Evolutionary conservation across 768 basidiomycete genomes (phyloP).

Genomic region (Cystofilobasidium macerans): DNA sequence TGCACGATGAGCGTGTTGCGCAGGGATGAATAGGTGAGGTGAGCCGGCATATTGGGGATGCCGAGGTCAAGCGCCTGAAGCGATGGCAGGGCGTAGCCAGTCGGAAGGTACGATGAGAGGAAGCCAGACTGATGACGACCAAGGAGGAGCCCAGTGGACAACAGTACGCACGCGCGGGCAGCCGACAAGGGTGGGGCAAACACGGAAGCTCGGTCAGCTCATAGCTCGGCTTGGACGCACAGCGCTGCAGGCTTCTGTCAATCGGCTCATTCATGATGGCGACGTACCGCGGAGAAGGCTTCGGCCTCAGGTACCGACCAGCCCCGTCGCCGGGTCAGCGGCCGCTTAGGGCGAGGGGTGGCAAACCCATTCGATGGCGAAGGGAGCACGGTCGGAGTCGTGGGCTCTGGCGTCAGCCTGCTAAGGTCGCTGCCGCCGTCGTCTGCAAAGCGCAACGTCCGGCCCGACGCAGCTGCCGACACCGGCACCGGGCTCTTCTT

Average conservation of each 20-base stretch:
- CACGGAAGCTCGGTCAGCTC: too few species aligned
- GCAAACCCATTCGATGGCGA: too few species aligned
- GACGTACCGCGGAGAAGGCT: background rate
- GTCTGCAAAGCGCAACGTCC: too few species aligned
- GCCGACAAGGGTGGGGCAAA: background rate
- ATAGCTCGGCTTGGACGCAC: too few species aligned
- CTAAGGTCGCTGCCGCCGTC: too few species aligned
- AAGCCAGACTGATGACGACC: constrained; percentile 4
- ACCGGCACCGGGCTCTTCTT: too few species aligned
- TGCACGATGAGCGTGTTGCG: constrained; percentile 17
- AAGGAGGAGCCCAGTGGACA: background rate
- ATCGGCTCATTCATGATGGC: too few species aligned
- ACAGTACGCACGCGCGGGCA: background rate
- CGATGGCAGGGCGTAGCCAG: constrained; percentile 16
- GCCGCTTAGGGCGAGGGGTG: background rate
- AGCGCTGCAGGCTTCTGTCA: too few species aligned
- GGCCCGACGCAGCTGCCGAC: too few species aligned
- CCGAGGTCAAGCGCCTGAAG: constrained; percentile 25
- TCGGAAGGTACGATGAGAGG: constrained; percentile 18
- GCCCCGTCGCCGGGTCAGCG: background rate
- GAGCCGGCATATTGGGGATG: constrained; percentile 15
- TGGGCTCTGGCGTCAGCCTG: too few species aligned
- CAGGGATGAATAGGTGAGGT: constrained; percentile 23
- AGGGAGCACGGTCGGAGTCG: too few species aligned
- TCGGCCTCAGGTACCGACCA: background rate